These are phyloP conservation scores for Fusarium clavum DNA, from an alignment of 2,329 filamentous ascomycete genomes.

Conservation along the genomic window DNA sequence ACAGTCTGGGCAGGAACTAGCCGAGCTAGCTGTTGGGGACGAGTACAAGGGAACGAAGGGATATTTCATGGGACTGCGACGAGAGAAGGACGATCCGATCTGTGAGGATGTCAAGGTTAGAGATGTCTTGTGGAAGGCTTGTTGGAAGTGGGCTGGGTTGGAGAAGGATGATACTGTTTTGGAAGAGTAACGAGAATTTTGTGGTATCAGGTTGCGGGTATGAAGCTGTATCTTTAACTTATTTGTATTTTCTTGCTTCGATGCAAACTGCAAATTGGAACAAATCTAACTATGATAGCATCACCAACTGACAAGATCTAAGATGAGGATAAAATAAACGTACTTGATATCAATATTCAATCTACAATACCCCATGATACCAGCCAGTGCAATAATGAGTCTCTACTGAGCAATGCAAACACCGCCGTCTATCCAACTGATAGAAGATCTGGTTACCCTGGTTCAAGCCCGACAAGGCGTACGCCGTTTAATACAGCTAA, in stretches of 20 bases:
- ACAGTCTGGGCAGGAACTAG: conserved; percentile 31
- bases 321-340: neutral
- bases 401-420: no score
- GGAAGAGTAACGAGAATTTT: neutral
- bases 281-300: neutral
- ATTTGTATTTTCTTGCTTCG: neutral
- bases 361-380: neutral
- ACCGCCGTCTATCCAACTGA: neutral
- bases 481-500: conserved; percentile 29
- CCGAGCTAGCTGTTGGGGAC: conserved; percentile 23
- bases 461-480: neutral
- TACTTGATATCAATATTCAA: conserved; percentile 2
- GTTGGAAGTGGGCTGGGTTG: conserved; percentile 35
- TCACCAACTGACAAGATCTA: neutral
- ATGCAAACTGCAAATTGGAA: neutral
- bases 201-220: no score
- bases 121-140: conserved; percentile 26
- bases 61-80: conserved; percentile 21
- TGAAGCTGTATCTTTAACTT: neutral
- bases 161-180: conserved; percentile 25
- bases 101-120: conserved; percentile 9
- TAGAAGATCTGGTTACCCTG: neutral
- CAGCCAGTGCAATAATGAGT: neutral
- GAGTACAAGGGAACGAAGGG: conserved; percentile 4
- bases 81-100: neutral